These are phyloP conservation scores for Eucalyptus grandis DNA, from an alignment of 345 rosid genomes.

Conservation along the genomic window DNA sequence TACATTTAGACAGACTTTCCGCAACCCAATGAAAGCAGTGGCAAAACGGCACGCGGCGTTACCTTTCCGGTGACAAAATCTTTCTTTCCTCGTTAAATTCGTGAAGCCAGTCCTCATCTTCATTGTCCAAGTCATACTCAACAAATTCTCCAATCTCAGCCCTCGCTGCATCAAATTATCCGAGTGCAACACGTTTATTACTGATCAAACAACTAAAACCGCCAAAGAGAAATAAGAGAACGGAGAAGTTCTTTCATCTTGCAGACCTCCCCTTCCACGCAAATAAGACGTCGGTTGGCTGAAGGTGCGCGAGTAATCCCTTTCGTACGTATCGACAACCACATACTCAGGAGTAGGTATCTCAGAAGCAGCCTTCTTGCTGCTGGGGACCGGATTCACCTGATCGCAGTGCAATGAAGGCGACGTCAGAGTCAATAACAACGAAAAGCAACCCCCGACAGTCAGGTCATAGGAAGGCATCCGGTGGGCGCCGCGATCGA, in stretches of 20 bases:
- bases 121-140: constrained; percentile 96
- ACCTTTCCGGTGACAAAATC: constrained; percentile 63
- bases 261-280: constrained; percentile 94
- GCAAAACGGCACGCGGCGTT: background rate
- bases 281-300: constrained; percentile 73
- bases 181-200: background rate
- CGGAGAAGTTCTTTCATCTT: background rate
- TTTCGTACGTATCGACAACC: constrained; percentile 82
- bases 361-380: constrained; percentile 67
- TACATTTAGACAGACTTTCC: background rate
- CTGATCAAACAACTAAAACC: background rate
- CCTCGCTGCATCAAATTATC: constrained; percentile 48
- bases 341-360: constrained; percentile 92
- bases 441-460: background rate
- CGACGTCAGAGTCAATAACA: constrained; percentile 36
- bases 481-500: background rate
- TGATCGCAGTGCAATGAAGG: background rate
- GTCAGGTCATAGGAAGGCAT: background rate
- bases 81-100: constrained; percentile 52
- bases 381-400: constrained; percentile 23
- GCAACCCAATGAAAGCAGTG: background rate
- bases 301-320: constrained; percentile 77
- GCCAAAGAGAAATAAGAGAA: background rate
- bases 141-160: constrained; percentile 97
- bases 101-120: constrained; percentile 94